Conservation (phyloP, 2,329 filamentous ascomycete species). For the Fusarium sp. region DNA sequence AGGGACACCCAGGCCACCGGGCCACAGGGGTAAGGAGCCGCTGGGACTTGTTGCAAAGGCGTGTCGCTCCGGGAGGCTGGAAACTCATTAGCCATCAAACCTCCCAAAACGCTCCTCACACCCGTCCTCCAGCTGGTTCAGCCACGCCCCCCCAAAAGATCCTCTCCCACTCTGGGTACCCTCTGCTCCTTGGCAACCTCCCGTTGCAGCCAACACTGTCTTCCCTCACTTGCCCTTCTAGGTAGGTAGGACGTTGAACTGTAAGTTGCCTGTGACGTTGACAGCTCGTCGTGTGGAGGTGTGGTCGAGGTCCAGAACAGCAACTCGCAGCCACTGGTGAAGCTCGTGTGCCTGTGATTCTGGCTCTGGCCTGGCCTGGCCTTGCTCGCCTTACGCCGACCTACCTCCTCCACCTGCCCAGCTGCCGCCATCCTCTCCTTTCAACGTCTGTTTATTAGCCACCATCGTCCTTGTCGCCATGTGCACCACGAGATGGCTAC, state of each 20-base stretch:
- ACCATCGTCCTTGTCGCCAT: conserved; percentile 23
- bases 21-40: conserved; percentile 35
- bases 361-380: neutral
- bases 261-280: conserved; percentile 23
- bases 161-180: conserved; percentile 25
- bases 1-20: conserved; percentile 38
- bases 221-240: conserved; percentile 11
- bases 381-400: neutral
- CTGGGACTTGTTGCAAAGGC: conserved; percentile 33
- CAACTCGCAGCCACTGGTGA: conserved; percentile 1
- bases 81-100: conserved; percentile 21
- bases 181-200: conserved; percentile 13
- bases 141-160: conserved; percentile 15
- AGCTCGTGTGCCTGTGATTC: conserved; percentile 2
- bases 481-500: conserved; percentile 15
- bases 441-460: conserved; percentile 19
- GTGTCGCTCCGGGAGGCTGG: conserved; percentile 36
- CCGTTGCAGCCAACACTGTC: conserved; percentile 15
- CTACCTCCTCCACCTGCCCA: neutral
- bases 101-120: conserved; percentile 23
- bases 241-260: conserved; percentile 26
- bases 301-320: conserved; percentile 1
- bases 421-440: conserved; percentile 8
- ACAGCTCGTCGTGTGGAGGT: conserved; percentile 10
- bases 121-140: neutral